Conservation (phyloP, 2,329 filamentous ascomycete genomes). For the Talaromyces sp. region DNA sequence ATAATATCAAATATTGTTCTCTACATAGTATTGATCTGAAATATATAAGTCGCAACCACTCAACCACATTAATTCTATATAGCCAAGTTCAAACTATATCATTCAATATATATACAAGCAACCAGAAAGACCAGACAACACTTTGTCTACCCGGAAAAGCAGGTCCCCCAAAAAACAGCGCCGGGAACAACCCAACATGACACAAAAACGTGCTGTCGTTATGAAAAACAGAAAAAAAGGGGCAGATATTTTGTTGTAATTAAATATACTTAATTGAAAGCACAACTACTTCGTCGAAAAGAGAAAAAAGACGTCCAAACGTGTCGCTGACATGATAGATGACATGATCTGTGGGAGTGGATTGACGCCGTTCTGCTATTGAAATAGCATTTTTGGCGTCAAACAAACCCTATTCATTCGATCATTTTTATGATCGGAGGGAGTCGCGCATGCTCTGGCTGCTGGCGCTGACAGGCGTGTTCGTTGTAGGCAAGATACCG, state of each 20-base stretch:
- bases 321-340: conserved; percentile 1
- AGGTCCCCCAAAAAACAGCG: not conserved
- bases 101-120: not conserved
- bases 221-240: not conserved
- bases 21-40: too few relatives aligned
- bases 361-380: not conserved
- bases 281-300: not conserved
- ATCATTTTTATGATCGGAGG: conserved; percentile 55
- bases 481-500: conserved; percentile 60
- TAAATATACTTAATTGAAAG: not conserved
- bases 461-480: conserved; percentile 75
- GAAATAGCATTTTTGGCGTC: not conserved
- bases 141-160: not conserved
- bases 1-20: too few relatives aligned
- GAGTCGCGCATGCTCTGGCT: conserved; percentile 85
- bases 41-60: too few relatives aligned
- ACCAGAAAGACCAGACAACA: not conserved
- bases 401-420: not conserved
- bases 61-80: not conserved
- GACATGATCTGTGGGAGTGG: not conserved
- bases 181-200: not conserved
- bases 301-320: not conserved
- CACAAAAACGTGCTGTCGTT: not conserved
- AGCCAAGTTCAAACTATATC: not conserved
- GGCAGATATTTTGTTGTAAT: not conserved